Percentiles rank a stretch among this genome's conserved stretches.
These are phyloP conservation scores for Dipteronia sinensis DNA, from an alignment of 345 rosid genomes.

Conservation along the genomic window DNA sequence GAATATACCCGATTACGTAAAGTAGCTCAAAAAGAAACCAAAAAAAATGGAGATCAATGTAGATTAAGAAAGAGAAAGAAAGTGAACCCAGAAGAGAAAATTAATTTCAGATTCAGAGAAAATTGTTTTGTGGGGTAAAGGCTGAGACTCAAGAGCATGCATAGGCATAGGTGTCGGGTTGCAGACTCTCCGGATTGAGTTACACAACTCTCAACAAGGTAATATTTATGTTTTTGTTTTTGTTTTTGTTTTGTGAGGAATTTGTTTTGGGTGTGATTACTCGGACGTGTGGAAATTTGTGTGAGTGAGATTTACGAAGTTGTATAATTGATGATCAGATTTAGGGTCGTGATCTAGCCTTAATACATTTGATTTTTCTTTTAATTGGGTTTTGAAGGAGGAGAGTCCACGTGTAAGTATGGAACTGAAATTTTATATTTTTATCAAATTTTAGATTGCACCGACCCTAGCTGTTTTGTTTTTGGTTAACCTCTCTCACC, in stretches of 20 bases:
- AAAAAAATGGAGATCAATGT: background rate
- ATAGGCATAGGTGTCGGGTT: conserved; percentile 42
- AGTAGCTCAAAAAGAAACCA: background rate
- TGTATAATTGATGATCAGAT: background rate
- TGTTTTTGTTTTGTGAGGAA: background rate
- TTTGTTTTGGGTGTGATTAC: background rate
- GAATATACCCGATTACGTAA: background rate
- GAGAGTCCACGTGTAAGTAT: background rate
- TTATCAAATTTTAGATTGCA: background rate
- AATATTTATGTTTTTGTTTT: background rate
- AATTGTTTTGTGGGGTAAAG: conserved; percentile 6
- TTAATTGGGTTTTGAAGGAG: background rate
- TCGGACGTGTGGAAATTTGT: background rate
- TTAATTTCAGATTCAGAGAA: background rate
- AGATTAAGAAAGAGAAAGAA: background rate
- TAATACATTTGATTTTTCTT: background rate
- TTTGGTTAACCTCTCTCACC: background rate
- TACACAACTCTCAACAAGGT: background rate
- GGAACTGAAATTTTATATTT: background rate
- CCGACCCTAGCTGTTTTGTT: background rate
- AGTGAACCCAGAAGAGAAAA: conserved; percentile 14
- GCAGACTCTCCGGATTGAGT: conserved; percentile 12
- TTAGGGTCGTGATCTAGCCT: too few relatives aligned
- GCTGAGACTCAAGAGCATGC: conserved; percentile 19
- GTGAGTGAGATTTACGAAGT: background rate